Evolutionary conservation across 495 filamentous ascomycete genomes (phyloP), one percentile per base, ranked within the genome.

Genomic region (Durotheca rogersii): DNA sequence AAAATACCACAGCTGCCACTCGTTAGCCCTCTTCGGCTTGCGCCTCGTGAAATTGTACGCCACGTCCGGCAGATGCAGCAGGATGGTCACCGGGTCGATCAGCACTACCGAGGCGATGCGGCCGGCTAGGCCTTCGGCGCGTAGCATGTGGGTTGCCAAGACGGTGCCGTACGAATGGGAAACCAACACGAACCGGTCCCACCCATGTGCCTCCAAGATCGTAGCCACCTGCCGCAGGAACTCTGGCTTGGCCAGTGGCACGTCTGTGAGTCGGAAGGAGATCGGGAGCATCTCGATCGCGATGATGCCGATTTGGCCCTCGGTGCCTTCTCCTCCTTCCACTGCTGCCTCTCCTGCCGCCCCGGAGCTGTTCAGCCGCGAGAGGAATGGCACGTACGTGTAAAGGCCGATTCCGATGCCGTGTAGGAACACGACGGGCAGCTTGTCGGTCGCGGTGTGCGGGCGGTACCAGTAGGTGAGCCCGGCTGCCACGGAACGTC

Each of bases 371-470:
- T 75, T 77, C 12, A 86, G 61, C 32, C 76, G 67, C 16, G 54
- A 54, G 1, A 87, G 68, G 61, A 86, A 83, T 21, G 63, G 61
- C 10, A 70, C 69, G 47, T 88, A 88, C 1, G 83, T 72, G 60
- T 77, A 82, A 10, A 86, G 72, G 0, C 84, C 84, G 42, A 87
- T 79, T 18, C 83, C 82, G 39, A 88, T 85, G n/a, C 84, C 84
- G 59, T 88, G 84, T 14, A 87, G 71, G 62, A 87, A 86, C 3
- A 88, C 61, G 33, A 87, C 56, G 0, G 84, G 84, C 1, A 77
- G 61, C 19, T 72, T 72, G 4, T 70, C 67, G 4, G 65, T 64
- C 1, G 82, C 80, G 7, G 68, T 78, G 54, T 87, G 84, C 1
- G 81, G 78, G 12, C 81, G 76, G 60, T 82, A 67, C 83, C 82